Evolutionary conservation across 768 basidiomycete species (phyloP).

Genomic region (Gymnopilus junonius): DNA sequence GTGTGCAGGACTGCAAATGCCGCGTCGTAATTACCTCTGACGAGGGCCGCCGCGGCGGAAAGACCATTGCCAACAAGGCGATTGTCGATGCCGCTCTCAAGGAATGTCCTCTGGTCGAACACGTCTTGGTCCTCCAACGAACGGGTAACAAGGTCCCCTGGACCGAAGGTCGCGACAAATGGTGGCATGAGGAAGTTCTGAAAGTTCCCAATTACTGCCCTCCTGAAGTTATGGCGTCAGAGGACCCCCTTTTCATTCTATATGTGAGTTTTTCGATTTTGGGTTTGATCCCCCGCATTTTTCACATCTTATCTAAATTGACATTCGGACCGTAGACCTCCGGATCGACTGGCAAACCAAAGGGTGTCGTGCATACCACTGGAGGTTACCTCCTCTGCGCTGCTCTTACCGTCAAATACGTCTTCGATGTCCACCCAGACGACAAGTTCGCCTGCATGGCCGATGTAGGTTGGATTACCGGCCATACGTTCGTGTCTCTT

Average conservation of each 20-base stretch:
- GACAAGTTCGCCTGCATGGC: slow-evolving; percentile 99
- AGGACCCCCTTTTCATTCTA: slow-evolving; percentile 98
- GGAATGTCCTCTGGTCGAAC: slow-evolving; percentile 83
- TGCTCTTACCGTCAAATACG: slow-evolving; percentile 92
- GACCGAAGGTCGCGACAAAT: slow-evolving; percentile 84
- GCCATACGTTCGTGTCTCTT: slow-evolving; percentile 67
- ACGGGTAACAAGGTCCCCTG: slow-evolving; percentile 85
- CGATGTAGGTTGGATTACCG: slow-evolving; percentile 99
- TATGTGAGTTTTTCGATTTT: slow-evolving; percentile 67
- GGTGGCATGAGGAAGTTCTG: slow-evolving; percentile 94
- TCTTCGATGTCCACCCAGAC: slow-evolving; percentile 96
- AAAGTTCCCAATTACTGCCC: slow-evolving; percentile 90
- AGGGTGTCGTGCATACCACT: slow-evolving; percentile 93
- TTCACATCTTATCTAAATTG: not conserved
- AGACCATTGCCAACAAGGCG: slow-evolving; percentile 90
- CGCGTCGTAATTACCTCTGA: slow-evolving; percentile 95
- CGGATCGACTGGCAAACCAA: slow-evolving; percentile 94
- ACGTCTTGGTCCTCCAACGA: slow-evolving; percentile 87
- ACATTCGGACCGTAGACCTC: slow-evolving; percentile 66
- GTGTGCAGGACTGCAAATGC: slow-evolving; percentile 86
- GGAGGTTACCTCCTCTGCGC: slow-evolving; percentile 92
- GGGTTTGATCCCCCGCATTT: not conserved
- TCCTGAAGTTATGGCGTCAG: slow-evolving; percentile 84
- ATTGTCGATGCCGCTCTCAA: slow-evolving; percentile 93
- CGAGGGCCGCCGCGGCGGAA: slow-evolving; percentile 93